Base-by-base conservation (phyloP, 495 filamentous ascomycete species). In the Immersiella caudata region DNA sequence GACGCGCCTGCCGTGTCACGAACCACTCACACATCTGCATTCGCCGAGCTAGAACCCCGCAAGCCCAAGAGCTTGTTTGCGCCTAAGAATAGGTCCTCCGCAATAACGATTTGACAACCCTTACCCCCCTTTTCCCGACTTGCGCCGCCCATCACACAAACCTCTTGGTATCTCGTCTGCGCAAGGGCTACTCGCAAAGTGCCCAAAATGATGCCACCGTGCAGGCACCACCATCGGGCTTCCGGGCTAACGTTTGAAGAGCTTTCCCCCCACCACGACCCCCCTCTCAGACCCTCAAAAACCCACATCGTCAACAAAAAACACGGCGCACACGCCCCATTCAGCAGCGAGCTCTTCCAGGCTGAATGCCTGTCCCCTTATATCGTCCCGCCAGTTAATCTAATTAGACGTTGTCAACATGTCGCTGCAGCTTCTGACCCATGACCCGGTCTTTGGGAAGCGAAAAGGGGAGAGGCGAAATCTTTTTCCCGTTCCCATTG, bases 401-500 rank as follows among this genome's bases (percentile, higher is more conserved):
- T 68, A 59, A 21, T 59, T 33, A n/a, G 36, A 18, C 61, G 16
- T 60, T 36, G 11, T 12, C 36, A 16, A 18, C 25, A 21, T 29
- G 24, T 51, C 2, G 40, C 40, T 46, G 40, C 40, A 46, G 40
- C 40, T 46, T 33, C 40, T 33, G 6, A 26, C 25, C 62, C 29
- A 68, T 68, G 61, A 68, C 67, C 67, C 51, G 67, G 67, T 64
- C 58, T 35, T 64, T 68, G 67, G 66, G 61, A 68, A 68, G 51
- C 49, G 25, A 60, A 40, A 21, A 33, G 29, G 29, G 29, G 49
- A 35, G 52, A 20, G 57, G 21, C 14, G 26, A 26, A 46, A 22
- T 33, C 26, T 54, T 57, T 49, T 50, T 21, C 18, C 21, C 22
- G 8, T 20, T 50, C 20, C 24, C 55, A 18, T 40, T 50, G 40